Base-by-base conservation (phyloP, 768 basidiomycete species). In the Candolleomyces efflorescens region DNA sequence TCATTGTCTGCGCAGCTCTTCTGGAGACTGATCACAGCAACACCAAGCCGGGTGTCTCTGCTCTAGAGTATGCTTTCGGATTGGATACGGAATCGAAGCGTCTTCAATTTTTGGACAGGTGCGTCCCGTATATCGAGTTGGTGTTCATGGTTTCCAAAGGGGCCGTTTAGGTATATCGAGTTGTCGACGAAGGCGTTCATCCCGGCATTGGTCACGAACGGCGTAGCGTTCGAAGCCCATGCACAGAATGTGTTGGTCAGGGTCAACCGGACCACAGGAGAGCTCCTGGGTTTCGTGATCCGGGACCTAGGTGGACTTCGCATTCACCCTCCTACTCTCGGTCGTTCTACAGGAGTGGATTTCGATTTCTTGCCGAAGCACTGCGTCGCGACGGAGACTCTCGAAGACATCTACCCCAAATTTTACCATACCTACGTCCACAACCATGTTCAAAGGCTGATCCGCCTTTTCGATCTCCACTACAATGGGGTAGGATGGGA, bases 141-240 rank as follows among this genome's bases (percentile, higher is more conserved):
- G 5, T 39, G 9, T 15, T 45, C 24, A 45, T 9, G 13, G 3
- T 12, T 20, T 9, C 53, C 43, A 17, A 38, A 36, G 44, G 45
- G 22, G 9, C 36, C 60, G 15, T 5, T 10, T 55, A 82, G 83
- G 51, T 85, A 83, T 57, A 70, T 82, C 48, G 70, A 75, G 24
- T 67, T 82, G n/a, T 76, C 80, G 4, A 78, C 81, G 51, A 71
- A 75, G 32, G 82, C 81, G 2, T 68, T 85, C 17, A 67, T 84
- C 55, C 82, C 83, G 11, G 74, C 81, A 4, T 65, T 82, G 39
- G 67, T 85, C 13, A 56, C 77, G 43, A 82, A 85, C 51, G 82
- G 82, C 3, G 78, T 83, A n/a, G 78, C 79, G 6, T 82, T 85
- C 53, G 83, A 85, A 68, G 83, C 82, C 10, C 83, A 85, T 64